These are phyloP conservation scores for Chimonanthus salicifolius DNA, from an alignment of 164 flowering plant species.

Conservation along the genomic window DNA sequence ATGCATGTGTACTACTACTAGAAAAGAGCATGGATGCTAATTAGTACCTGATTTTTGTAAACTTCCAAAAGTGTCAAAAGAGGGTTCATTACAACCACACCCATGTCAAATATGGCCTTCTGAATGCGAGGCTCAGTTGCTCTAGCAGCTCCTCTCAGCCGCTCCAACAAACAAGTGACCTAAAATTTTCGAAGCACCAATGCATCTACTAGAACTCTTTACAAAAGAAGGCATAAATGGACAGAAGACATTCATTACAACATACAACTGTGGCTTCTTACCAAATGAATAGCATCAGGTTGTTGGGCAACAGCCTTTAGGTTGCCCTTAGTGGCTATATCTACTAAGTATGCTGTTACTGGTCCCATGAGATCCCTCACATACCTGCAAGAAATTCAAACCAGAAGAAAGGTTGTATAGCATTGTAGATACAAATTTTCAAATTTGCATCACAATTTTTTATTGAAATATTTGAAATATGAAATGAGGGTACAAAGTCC, in stretches of 20 bases:
- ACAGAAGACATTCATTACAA: neutral
- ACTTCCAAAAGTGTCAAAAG: constrained; percentile 60
- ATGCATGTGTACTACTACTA: neutral
- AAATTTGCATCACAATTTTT: no score
- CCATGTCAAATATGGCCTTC: constrained; percentile 82
- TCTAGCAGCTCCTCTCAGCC: constrained; percentile 89
- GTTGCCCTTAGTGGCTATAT: constrained; percentile 56
- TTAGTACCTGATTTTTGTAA: constrained; percentile 83
- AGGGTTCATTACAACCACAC: constrained; percentile 60
- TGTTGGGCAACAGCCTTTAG: constrained; percentile 59
- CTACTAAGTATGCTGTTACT: constrained; percentile 52
- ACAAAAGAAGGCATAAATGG: neutral
- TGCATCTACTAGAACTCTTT: constrained; percentile 2
- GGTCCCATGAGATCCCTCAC: constrained; percentile 68
- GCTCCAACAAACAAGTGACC: constrained; percentile 87
- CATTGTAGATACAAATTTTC: no score
- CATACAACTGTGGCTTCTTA: constrained; percentile 22
- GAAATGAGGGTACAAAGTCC: neutral
- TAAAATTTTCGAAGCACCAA: constrained; percentile 15
- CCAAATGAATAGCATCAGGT: constrained; percentile 67
- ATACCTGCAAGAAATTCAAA: constrained; percentile 38
- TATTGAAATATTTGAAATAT: no score
- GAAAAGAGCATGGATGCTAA: neutral
- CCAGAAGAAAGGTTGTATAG: no score
- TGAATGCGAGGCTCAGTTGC: constrained; percentile 84